Evolutionary conservation across 495 filamentous ascomycete species (phyloP), one percentile per base, ranked within the genome.

Genomic region (Astrothelium macrocarpum): DNA sequence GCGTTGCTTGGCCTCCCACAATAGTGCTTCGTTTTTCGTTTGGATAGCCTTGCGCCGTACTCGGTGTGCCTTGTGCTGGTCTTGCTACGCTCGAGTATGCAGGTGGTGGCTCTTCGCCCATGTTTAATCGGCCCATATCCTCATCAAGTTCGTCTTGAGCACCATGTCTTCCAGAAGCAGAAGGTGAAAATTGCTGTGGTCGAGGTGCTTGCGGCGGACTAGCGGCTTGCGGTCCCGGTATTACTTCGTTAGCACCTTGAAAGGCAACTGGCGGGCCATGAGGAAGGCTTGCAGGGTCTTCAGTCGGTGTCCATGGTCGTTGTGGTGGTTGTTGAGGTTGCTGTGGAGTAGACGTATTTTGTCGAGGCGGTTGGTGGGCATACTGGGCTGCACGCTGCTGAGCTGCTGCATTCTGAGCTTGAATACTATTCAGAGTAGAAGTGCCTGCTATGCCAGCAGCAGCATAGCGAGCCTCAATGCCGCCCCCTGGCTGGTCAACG

Each of bases 281-380:
- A 1, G 91, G 92, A 63, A 91, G 85, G 62, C 85, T 87, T 5
- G 89, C 94, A 1, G 94, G 92, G 61, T 87, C 80, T 72, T 98
- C 94, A 31, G 94, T 97, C 0, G 94, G 94, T 20, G 95, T 98
- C 94, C 94, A 98, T 56, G 91, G 91, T 60, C 93, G 82, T 43
- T 82, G 79, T 11, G 84, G 78, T 60, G 80, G 75, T 62, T 75
- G 68, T 61, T 76, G 75, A 26, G 71, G 71, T 36, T 74, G 71
- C 53, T 70, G 72, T 16, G 76, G 74, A 29, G 68, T 68, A 34
- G 72, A 68, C n/a, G 66, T 71, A 28, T 66, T 43, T 75, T 74
- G 43, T 74, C 70, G 29, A 31, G 31, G 64, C 7, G 64, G 9
- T 59, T 65, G 76, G 29, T 80, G 79, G 32, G 80, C 80, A 77